Conservation (phyloP, 495 filamentous ascomycete species). For the Lasiosphaeris hirsuta region DNA sequence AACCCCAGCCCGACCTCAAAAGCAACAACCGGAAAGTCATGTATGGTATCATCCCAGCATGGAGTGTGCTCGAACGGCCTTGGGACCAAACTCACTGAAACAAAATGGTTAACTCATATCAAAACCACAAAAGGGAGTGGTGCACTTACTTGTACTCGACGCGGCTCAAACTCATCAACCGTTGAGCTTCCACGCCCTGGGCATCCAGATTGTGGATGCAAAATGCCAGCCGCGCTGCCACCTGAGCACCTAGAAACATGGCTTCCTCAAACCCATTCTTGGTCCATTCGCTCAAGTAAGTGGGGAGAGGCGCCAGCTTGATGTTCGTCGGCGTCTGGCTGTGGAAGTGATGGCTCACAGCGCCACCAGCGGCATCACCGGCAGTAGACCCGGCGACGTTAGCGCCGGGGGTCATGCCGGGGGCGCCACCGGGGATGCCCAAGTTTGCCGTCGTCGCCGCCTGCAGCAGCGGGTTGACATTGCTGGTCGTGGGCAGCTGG, state of each 20-base stretch:
- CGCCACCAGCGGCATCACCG: constrained; percentile 30
- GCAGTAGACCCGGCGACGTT: constrained; percentile 22
- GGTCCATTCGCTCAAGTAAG: constrained; percentile 93
- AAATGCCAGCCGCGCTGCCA: constrained; percentile 72
- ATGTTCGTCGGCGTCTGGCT: constrained; percentile 87
- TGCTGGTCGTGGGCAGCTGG: constrained; percentile 45
- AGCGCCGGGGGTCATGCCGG: constrained; percentile 25
- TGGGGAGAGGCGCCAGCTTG: constrained; percentile 71
- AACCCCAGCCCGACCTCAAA: no score
- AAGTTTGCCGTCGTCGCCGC: constrained; percentile 80
- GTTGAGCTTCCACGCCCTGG: constrained; percentile 36
- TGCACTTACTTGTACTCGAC: constrained; percentile 49
- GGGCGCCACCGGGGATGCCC: constrained; percentile 44
- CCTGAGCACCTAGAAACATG: constrained; percentile 77
- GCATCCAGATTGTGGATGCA: constrained; percentile 48
- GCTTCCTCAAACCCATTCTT: constrained; percentile 75
- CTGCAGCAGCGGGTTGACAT: constrained; percentile 87
- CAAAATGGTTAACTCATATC: background rate
- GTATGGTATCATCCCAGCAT: constrained; percentile 31
- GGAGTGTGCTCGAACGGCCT: constrained; percentile 39
- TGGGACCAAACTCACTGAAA: constrained; percentile 44
- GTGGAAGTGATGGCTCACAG: constrained; percentile 63
- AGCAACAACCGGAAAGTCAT: no score
- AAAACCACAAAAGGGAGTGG: background rate
- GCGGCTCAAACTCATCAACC: constrained; percentile 42